These are phyloP conservation scores for Kalmanozyma brasiliensis DNA, from an alignment of 1,284 basidiomycete genomes.

Conservation along the genomic window DNA sequence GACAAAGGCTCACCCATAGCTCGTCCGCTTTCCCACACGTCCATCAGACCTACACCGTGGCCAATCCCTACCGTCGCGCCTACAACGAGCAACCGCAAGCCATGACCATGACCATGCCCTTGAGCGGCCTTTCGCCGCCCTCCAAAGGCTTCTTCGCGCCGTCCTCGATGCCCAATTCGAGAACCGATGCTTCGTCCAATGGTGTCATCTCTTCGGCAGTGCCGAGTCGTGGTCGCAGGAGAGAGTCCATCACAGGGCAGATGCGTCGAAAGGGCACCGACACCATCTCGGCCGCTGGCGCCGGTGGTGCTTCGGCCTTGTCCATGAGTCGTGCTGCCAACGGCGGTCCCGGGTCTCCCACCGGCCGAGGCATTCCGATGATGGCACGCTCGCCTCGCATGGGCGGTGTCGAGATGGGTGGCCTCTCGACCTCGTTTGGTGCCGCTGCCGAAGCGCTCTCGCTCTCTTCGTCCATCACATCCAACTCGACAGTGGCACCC, in stretches of 20 bases:
- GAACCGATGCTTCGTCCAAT: constrained; percentile 14
- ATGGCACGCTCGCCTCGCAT: constrained; percentile 40
- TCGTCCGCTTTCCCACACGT: neutral
- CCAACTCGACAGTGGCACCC: constrained; percentile 46
- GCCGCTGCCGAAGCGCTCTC: constrained; percentile 63
- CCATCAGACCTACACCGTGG: constrained; percentile 28
- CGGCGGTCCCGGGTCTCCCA: constrained; percentile 36
- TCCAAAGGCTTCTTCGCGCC: constrained; percentile 51
- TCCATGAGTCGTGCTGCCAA: constrained; percentile 35
- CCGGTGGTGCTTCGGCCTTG: constrained; percentile 47
- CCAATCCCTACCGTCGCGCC: constrained; percentile 29
- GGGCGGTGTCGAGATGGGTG: constrained; percentile 34
- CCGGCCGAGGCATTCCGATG: constrained; percentile 47
- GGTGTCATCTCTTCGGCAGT: constrained; percentile 48
- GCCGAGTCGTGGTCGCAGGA: constrained; percentile 51
- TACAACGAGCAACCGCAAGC: constrained; percentile 27
- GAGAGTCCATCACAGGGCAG: constrained; percentile 56
- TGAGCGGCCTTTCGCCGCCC: constrained; percentile 47
- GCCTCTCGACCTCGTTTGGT: constrained; percentile 62
- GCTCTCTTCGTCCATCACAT: constrained; percentile 46
- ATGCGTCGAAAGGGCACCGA: constrained; percentile 53
- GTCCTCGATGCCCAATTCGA: constrained; percentile 40
- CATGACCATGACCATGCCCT: constrained; percentile 48
- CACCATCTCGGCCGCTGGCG: constrained; percentile 47
- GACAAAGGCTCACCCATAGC: constrained; percentile 5